Conservation (phyloP, 495 filamentous ascomycete species). For the Aspergillus indologenus region DNA sequence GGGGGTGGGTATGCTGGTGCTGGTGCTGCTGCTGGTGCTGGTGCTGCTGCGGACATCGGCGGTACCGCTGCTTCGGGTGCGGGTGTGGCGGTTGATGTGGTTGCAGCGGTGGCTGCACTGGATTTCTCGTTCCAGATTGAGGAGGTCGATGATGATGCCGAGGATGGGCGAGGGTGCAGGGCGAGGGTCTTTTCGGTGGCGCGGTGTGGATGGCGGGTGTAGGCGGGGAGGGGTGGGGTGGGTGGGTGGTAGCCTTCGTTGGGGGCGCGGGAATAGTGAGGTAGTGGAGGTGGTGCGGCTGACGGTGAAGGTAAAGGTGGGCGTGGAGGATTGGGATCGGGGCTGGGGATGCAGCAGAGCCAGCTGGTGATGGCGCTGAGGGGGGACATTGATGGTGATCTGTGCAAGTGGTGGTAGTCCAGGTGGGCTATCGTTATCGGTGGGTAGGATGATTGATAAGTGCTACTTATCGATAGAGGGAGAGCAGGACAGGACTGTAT, state of each 20-base stretch:
- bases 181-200: constrained; percentile 45
- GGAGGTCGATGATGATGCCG: too few species aligned
- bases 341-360: neutral
- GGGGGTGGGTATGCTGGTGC: neutral
- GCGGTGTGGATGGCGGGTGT: constrained; percentile 41
- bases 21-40: too few species aligned
- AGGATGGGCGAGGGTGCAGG: constrained; percentile 36
- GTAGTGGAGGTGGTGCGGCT: too few species aligned
- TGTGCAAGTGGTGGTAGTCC: neutral
- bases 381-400: neutral
- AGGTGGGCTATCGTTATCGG: neutral
- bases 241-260: neutral
- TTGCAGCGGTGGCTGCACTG: neutral
- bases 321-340: too few species aligned
- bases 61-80: too few species aligned
- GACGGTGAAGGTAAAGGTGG: too few species aligned
- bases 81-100: neutral
- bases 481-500: neutral
- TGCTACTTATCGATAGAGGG: neutral
- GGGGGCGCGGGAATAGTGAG: too few species aligned
- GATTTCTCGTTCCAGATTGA: constrained; percentile 37
- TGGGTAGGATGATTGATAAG: neutral
- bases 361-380: neutral
- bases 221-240: constrained; percentile 18
- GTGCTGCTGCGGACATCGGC: neutral